phyloP scores from a whole-genome alignment of 176 grass and related monocot genomes.

The Juncus effusus region DNA sequence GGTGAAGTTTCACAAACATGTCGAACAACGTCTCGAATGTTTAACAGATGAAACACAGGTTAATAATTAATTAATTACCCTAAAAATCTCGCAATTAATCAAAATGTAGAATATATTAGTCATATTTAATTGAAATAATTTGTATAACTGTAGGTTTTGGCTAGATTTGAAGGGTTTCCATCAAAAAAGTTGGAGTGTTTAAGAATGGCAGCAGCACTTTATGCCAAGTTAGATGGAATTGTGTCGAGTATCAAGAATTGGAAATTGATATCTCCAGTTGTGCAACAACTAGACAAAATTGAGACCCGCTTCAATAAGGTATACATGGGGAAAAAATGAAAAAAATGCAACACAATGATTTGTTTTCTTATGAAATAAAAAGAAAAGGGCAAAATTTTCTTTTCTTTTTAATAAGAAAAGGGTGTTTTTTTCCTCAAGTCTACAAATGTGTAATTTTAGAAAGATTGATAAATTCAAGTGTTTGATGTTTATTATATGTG shows the following conservation, averaged over 20 bases:
- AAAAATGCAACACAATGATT: no score
- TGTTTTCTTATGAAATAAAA: no score
- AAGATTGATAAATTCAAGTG: no score
- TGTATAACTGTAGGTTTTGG: slow-evolving; percentile 36
- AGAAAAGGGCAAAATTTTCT: no score
- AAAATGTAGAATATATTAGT: no score
- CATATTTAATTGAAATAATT: not conserved
- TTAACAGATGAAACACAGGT: slow-evolving; percentile 74
- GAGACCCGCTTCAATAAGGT: slow-evolving; percentile 60
- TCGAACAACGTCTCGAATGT: slow-evolving; percentile 42
- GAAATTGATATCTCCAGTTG: slow-evolving; percentile 33
- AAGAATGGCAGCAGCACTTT: slow-evolving; percentile 45
- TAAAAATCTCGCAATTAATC: no score
- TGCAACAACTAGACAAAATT: slow-evolving; percentile 44
- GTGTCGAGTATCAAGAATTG: slow-evolving; percentile 35
- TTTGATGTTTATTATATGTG: not conserved
- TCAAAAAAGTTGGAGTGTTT: slow-evolving; percentile 53
- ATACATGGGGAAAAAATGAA: no score
- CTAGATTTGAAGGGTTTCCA: slow-evolving; percentile 61
- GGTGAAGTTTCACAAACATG: slow-evolving; percentile 36
- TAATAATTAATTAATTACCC: not conserved
- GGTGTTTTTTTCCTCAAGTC: no score
- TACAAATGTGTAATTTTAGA: no score
- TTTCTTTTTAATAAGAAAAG: no score
- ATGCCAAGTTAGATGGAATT: slow-evolving; percentile 46